Conservation (phyloP, 2,329 filamentous ascomycete genomes). For the Colletotrichum sp. region DNA sequence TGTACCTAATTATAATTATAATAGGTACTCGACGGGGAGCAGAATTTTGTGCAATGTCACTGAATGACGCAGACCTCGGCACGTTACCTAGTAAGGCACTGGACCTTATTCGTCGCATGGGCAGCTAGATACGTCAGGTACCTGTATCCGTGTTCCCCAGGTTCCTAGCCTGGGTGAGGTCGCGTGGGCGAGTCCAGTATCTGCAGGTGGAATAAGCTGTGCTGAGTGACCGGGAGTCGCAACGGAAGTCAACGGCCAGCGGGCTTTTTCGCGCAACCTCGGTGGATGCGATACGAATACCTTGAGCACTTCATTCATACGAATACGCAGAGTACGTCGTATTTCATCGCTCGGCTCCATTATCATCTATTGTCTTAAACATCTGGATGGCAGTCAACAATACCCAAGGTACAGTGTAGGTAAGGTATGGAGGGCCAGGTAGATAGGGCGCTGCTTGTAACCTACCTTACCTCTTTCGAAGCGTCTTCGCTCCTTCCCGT, state of each 20-base stretch:
- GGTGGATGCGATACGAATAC: not conserved
- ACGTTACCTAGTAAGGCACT: not conserved
- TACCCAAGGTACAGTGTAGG: not conserved
- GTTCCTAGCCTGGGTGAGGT: not conserved
- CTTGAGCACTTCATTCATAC: not conserved
- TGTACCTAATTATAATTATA: not conserved
- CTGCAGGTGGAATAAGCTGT: not conserved
- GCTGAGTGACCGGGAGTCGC: not conserved
- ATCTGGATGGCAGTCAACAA: not conserved
- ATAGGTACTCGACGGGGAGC: not conserved
- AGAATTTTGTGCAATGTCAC: not conserved
- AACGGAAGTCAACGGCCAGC: not conserved
- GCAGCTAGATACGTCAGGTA: not conserved
- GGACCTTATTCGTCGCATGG: not conserved
- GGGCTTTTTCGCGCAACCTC: not conserved
- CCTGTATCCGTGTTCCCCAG: not conserved
- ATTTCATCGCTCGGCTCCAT: not conserved
- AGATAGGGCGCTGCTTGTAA: not conserved
- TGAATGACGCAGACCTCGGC: conserved; percentile 1
- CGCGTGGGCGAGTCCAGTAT: not conserved
- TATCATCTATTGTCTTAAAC: not conserved
- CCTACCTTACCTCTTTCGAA: not conserved
- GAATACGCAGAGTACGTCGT: not conserved
- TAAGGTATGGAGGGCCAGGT: not conserved
- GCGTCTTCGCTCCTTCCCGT: not conserved